phyloP scores from a whole-genome alignment of 768 basidiomycete genomes.

The Kwoniella sp. region DNA sequence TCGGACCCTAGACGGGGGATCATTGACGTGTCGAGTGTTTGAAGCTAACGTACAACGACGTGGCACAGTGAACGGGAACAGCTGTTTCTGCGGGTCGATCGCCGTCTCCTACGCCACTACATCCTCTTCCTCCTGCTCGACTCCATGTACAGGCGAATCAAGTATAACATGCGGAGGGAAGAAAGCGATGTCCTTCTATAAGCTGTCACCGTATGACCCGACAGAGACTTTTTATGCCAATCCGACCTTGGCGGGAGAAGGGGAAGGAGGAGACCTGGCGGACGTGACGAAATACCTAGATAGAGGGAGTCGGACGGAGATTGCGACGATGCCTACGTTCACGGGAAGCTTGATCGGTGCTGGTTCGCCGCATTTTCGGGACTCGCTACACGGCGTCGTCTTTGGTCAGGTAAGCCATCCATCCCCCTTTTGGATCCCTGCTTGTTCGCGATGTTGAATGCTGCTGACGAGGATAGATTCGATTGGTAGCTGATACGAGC shows the following conservation, averaged over 20 bases:
- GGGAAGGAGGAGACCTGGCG: not conserved
- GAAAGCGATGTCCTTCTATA: slow-evolving; percentile 8
- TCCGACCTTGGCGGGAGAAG: not conserved
- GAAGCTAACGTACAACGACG: not conserved
- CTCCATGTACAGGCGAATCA: not conserved
- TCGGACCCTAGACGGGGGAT: no score
- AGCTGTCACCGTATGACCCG: not conserved
- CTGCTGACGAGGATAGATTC: not conserved
- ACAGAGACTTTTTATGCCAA: not conserved
- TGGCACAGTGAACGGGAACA: slow-evolving; percentile 7
- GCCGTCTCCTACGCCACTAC: slow-evolving; percentile 11
- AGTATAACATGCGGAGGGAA: slow-evolving; percentile 2
- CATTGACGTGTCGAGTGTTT: no score
- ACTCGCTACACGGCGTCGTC: not conserved
- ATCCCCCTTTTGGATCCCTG: not conserved
- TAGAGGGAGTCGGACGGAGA: not conserved
- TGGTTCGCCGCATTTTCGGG: slow-evolving; percentile 6
- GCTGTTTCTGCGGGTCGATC: slow-evolving; percentile 10
- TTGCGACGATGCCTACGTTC: slow-evolving; percentile 5
- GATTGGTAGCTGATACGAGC: not conserved
- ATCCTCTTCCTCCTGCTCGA: not conserved
- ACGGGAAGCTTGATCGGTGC: slow-evolving; percentile 9
- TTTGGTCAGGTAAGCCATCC: not conserved
- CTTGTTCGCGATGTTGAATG: no score
- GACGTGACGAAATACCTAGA: not conserved